These are phyloP conservation scores for Penicillium sp. DNA, from an alignment of 2,329 filamentous ascomycete genomes.

Conservation along the genomic window DNA sequence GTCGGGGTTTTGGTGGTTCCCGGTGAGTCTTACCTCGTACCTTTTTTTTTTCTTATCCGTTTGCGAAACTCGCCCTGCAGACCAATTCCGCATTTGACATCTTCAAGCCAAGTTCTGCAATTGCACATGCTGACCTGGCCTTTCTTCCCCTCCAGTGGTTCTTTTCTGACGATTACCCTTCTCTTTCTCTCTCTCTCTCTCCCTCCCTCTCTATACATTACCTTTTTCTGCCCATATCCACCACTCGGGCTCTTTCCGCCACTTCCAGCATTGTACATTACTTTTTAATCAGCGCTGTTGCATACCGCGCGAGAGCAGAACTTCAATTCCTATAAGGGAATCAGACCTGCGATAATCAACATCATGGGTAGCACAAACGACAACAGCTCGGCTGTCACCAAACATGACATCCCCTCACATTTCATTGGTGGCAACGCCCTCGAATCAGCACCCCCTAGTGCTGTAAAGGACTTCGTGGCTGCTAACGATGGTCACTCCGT, in stretches of 20 bases:
- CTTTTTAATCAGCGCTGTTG: slow-evolving; percentile 18
- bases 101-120: neutral
- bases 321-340: slow-evolving; percentile 23
- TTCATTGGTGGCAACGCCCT: slow-evolving; percentile 95
- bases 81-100: slow-evolving; percentile 6
- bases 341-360: slow-evolving; percentile 27
- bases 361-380: slow-evolving; percentile 44
- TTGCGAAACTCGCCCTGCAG: slow-evolving; percentile 6
- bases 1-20: slow-evolving; percentile 15
- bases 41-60: neutral
- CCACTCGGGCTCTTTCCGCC: slow-evolving; percentile 15
- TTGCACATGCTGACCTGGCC: neutral
- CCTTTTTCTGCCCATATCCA: slow-evolving; percentile 7
- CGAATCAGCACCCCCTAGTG: slow-evolving; percentile 74
- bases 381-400: slow-evolving; percentile 69
- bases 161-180: neutral
- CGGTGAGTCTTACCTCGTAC: slow-evolving; percentile 14
- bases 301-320: slow-evolving; percentile 10
- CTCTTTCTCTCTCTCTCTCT: neutral
- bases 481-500: slow-evolving; percentile 91
- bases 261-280: slow-evolving; percentile 21
- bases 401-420: slow-evolving; percentile 80
- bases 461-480: slow-evolving; percentile 94
- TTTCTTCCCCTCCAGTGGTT: neutral
- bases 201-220: neutral